Base-by-base conservation (phyloP, 306 rosid genomes). In the Prunus kanzakura region DNA sequence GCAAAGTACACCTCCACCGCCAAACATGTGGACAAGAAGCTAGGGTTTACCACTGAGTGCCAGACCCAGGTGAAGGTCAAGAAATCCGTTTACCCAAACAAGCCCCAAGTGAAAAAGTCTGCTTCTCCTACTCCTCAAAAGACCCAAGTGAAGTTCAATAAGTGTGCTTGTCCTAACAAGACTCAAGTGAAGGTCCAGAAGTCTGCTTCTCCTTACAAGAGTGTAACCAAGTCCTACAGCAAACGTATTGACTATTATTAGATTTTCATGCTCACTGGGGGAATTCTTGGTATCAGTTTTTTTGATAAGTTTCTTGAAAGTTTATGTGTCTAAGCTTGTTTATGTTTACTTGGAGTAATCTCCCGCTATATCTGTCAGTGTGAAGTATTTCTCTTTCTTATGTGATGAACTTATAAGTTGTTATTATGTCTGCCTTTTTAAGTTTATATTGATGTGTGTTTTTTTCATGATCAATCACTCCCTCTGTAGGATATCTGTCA, bases 291-390 rank as follows among this genome's bases (percentile, higher is more conserved):
- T 52, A n/a, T 18, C 22, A 15, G 22, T 52, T 52, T 2, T 18
- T 15, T 52, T 52, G 11, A 12, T 10, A 0, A 10, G 51, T 46
- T 15, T 46, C 12, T 15, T 52, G 22, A 16, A 52, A 19, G 18
- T 52, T 5, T 8, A 15, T 18, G 8, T 18, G 11, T 52, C 57
- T 15, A 52, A n/a, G 57, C 57, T 16, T 52, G 57, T 52, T 52
- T 19, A 52, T 18, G 20, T 51, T 16, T 16, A 15, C 56, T 8
- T 2, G 56, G 57, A 18, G 4, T 52, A 52, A 18, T 52, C 8
- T 52, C 57, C 22, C 18, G 57, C 10, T 82, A 76, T 56, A 76
- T 56, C 62, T 20, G 62, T 20, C 27, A 20, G 6, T 20, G 62
- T 1, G 62, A 56, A 56, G 20, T 5, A 6, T 56, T 19, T 56